Evolutionary conservation across 345 rosid species (phyloP).

Genomic region (Aquilaria yunnanensis): DNA sequence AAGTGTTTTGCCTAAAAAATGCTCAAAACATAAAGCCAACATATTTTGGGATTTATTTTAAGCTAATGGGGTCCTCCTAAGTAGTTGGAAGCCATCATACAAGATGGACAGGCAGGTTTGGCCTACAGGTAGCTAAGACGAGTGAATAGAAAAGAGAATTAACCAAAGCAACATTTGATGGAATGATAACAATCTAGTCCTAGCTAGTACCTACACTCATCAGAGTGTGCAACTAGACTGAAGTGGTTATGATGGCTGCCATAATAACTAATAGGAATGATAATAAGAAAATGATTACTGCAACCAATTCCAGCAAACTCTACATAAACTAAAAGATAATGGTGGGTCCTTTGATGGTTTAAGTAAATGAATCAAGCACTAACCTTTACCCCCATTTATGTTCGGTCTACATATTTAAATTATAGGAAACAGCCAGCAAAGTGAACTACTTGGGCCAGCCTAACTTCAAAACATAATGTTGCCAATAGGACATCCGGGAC

Average conservation of each 20-base stretch:
- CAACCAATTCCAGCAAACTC: slow-evolving; percentile 11
- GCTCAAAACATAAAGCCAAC: too few relatives aligned
- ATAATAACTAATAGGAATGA: not conserved
- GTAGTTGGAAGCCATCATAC: slow-evolving; percentile 1
- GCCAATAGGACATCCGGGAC: slow-evolving; percentile 16
- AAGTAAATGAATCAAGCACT: slow-evolving; percentile 23
- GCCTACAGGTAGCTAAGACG: not conserved
- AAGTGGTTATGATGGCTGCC: not conserved
- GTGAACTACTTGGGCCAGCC: slow-evolving; percentile 26
- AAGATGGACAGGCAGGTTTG: not conserved
- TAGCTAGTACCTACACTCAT: too few relatives aligned
- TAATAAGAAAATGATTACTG: not conserved
- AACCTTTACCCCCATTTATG: slow-evolving; percentile 8
- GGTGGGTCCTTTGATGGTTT: slow-evolving; percentile 21
- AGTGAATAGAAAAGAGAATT: not conserved
- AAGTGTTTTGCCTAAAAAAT: too few relatives aligned
- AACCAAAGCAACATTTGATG: not conserved
- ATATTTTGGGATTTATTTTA: too few relatives aligned
- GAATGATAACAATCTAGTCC: too few relatives aligned
- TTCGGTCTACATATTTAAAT: slow-evolving; percentile 3
- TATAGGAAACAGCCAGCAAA: slow-evolving; percentile 5
- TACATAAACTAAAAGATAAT: slow-evolving; percentile 6
- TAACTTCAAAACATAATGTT: slow-evolving; percentile 7
- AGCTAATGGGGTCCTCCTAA: not conserved
- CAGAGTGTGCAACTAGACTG: too few relatives aligned